Evolutionary conservation across 345 rosid genomes (phyloP).

Genomic region (Hibiscus mutabilis): DNA sequence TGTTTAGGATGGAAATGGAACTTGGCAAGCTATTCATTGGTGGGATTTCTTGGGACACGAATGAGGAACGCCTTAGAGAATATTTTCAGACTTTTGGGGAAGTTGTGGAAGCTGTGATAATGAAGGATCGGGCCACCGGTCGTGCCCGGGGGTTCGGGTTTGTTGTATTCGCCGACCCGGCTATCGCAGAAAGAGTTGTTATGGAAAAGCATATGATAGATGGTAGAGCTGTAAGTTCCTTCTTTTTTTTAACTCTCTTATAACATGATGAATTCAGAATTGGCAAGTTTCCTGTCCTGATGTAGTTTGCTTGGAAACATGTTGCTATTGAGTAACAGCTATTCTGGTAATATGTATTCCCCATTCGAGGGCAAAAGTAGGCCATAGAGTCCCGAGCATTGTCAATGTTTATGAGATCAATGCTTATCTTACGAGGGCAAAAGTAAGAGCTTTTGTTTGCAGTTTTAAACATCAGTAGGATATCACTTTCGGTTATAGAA

Average conservation of each 20-base stretch:
- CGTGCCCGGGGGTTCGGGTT: slow-evolving; percentile 98
- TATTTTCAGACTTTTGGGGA: slow-evolving; percentile 78
- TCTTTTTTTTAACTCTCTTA: background rate
- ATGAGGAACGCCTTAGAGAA: slow-evolving; percentile 75
- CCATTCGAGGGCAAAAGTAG: no score
- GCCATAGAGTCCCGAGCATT: background rate
- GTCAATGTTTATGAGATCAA: background rate
- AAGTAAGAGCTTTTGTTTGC: background rate
- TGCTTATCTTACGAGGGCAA: no score
- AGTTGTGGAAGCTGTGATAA: slow-evolving; percentile 75
- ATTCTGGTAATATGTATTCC: slow-evolving; percentile 1
- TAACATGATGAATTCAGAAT: slow-evolving; percentile 11
- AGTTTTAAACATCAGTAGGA: background rate
- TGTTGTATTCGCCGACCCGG: slow-evolving; percentile 75
- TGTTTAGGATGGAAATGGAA: slow-evolving; percentile 69
- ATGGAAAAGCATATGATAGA: slow-evolving; percentile 71
- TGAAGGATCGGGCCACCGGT: slow-evolving; percentile 92
- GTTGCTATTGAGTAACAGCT: slow-evolving; percentile 12
- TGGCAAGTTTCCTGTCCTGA: slow-evolving; percentile 1
- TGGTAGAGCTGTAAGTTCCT: slow-evolving; percentile 73
- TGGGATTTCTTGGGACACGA: slow-evolving; percentile 93
- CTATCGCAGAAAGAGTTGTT: slow-evolving; percentile 74
- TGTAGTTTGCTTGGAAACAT: slow-evolving; percentile 5
- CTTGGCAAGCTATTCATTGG: slow-evolving; percentile 84
- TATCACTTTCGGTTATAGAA: background rate